Evolutionary conservation across 768 basidiomycete species (phyloP), one percentile per base, ranked within the genome.

Genomic region (Lactarius psammicola): DNA sequence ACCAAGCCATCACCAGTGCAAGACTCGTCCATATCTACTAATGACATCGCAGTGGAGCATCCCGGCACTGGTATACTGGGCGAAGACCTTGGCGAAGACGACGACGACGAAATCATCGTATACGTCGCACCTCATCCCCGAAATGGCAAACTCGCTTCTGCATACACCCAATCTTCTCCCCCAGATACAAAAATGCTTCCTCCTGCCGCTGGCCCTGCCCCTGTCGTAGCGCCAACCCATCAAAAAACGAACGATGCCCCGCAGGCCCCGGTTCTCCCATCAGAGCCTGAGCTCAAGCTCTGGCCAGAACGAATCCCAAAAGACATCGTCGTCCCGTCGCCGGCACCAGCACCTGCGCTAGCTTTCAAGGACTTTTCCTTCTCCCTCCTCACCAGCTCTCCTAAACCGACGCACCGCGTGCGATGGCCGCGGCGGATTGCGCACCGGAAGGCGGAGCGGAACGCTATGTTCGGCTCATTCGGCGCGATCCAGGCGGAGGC

Each of bases 71-170:
- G 40, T n/a, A 42, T 26, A 26, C 33, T 49, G 13, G 61, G 62
- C 26, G 68, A 38, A 60, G 62, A 49, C 31, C 58, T 56, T 23
- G 68, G 70, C 33, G 71, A 68, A 11, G 85, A 86, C 34, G 87
- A 89, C 11, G 85, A 86, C 34, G 87, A 89, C 23, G 90, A 92
- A 63, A 72, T 83, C 4, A 90, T 92, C 62, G 89, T 92, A 11
- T 92, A 92, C 71, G 86, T 85, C 30, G 89, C 89, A 0, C 90
- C 90, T 0, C 83, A 89, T 71, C 90, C 89, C 5, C 83, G 87
- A 18, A 67, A 34, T 51, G 59, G 61, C 40, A 38, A 54, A 17
- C 51, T 54, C 6, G 2, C 8, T 8, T 31, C 59, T 11, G 28
- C 33, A 23, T 15, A 13, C 5, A 33, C 20, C 40, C 46, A 51